These are phyloP conservation scores for Curvularia verruculosa DNA, from an alignment of 2,329 filamentous ascomycete species.

Conservation along the genomic window DNA sequence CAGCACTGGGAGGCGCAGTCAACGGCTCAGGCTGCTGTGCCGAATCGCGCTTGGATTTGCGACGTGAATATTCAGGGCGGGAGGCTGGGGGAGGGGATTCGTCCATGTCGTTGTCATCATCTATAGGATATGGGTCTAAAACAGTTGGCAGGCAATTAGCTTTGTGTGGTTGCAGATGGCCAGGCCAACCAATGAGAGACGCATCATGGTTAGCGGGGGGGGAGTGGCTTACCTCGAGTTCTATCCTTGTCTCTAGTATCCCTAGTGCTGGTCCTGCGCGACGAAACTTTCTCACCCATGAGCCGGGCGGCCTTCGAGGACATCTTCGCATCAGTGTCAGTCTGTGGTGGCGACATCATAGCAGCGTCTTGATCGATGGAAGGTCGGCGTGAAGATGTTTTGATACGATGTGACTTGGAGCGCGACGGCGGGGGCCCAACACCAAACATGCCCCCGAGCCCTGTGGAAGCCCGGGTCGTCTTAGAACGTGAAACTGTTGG, in stretches of 20 bases:
- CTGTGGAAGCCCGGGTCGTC: slow-evolving; percentile 63
- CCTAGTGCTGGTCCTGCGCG: slow-evolving; percentile 52
- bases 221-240: slow-evolving; percentile 54
- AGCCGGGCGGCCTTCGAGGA: slow-evolving; percentile 79
- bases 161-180: slow-evolving; percentile 45
- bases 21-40: slow-evolving; percentile 42
- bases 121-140: slow-evolving; percentile 66
- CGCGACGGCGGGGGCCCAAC: slow-evolving; percentile 60
- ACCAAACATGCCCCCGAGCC: slow-evolving; percentile 68
- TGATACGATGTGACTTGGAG: slow-evolving; percentile 68
- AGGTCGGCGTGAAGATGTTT: slow-evolving; percentile 69
- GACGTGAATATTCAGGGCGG: slow-evolving; percentile 46
- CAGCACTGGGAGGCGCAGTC: slow-evolving; percentile 48
- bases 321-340: slow-evolving; percentile 65
- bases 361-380: slow-evolving; percentile 70
- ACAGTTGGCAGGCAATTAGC: slow-evolving; percentile 47
- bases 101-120: slow-evolving; percentile 64
- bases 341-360: slow-evolving; percentile 74
- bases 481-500: slow-evolving; percentile 56
- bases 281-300: slow-evolving; percentile 63
- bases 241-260: slow-evolving; percentile 53
- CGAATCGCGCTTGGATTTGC: slow-evolving; percentile 52
- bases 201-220: slow-evolving; percentile 26
- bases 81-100: slow-evolving; percentile 43
- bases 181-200: slow-evolving; percentile 30